phyloP scores from a whole-genome alignment of 2,329 filamentous ascomycete genomes.

The Alternaria postmessia region DNA sequence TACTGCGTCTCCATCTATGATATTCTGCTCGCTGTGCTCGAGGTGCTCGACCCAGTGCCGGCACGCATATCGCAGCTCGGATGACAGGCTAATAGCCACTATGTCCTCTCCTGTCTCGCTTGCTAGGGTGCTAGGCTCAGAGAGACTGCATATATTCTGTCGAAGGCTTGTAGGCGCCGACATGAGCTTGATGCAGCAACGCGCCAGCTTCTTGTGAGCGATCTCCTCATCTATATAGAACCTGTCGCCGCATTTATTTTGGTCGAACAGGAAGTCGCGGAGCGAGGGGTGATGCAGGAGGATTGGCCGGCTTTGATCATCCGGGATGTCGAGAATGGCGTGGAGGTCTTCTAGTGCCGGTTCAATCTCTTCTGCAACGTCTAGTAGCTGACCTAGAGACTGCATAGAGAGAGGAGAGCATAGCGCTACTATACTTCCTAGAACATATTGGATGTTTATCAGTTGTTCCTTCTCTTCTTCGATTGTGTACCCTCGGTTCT shows the following conservation, averaged over 20 bases:
- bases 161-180: constrained; percentile 35
- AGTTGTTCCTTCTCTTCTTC: too few relatives aligned
- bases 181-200: constrained; percentile 50
- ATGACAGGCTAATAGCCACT: constrained; percentile 15
- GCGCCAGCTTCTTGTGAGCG: constrained; percentile 43
- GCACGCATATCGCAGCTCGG: constrained; percentile 38
- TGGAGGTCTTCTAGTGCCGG: too few relatives aligned
- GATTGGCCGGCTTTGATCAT: too few relatives aligned
- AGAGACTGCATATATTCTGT: constrained; percentile 46
- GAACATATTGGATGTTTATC: too few relatives aligned
- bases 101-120: constrained; percentile 18
- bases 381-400: too few relatives aligned
- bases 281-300: too few relatives aligned
- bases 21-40: constrained; percentile 17
- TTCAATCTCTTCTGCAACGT: too few relatives aligned
- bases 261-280: too few relatives aligned
- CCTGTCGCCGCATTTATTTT: fast-evolving
- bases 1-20: constrained; percentile 14
- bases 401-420: too few relatives aligned
- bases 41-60: constrained; percentile 50
- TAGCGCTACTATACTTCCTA: too few relatives aligned
- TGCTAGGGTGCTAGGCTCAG: constrained; percentile 9
- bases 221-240: constrained; percentile 41
- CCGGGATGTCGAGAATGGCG: too few relatives aligned
- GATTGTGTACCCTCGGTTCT: too few relatives aligned